These are phyloP conservation scores for Fusarium virguliforme DNA, from an alignment of 2,329 filamentous ascomycete species.

Conservation along the genomic window DNA sequence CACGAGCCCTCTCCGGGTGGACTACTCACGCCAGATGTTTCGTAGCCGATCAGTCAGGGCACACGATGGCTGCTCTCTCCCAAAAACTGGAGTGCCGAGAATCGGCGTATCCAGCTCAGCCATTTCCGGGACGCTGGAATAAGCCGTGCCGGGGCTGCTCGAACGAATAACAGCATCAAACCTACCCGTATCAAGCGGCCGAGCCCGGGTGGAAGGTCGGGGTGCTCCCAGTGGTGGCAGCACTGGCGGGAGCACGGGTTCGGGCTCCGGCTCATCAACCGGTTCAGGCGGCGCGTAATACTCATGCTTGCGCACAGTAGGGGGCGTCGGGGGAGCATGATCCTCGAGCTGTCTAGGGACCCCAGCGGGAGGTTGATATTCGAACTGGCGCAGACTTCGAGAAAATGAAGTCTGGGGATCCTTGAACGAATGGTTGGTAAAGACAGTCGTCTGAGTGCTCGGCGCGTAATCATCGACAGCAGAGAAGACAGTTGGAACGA, in stretches of 20 bases:
- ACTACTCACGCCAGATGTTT: constrained; percentile 60
- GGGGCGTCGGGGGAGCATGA: neutral
- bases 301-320: constrained; percentile 18
- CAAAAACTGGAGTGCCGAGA: constrained; percentile 9
- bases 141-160: constrained; percentile 36
- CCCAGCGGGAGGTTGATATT: constrained; percentile 20
- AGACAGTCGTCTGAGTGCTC: constrained; percentile 57
- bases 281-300: constrained; percentile 28
- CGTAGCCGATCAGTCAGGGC: constrained; percentile 51
- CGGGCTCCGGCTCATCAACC: constrained; percentile 29
- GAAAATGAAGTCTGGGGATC: constrained; percentile 17
- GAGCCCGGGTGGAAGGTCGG: constrained; percentile 7
- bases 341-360: neutral
- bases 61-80: neutral
- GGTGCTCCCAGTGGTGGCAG: constrained; percentile 18
- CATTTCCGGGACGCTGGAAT: constrained; percentile 44
- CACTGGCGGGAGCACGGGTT: constrained; percentile 18
- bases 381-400: constrained; percentile 27
- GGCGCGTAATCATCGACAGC: constrained; percentile 37
- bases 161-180: constrained; percentile 15
- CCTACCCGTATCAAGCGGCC: constrained; percentile 11
- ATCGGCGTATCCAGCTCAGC: constrained; percentile 25
- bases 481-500: constrained; percentile 56
- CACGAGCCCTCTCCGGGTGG: neutral
- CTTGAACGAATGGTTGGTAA: constrained; percentile 26